Evolutionary conservation across 345 rosid genomes (phyloP).

Genomic region (Firmiana major): DNA sequence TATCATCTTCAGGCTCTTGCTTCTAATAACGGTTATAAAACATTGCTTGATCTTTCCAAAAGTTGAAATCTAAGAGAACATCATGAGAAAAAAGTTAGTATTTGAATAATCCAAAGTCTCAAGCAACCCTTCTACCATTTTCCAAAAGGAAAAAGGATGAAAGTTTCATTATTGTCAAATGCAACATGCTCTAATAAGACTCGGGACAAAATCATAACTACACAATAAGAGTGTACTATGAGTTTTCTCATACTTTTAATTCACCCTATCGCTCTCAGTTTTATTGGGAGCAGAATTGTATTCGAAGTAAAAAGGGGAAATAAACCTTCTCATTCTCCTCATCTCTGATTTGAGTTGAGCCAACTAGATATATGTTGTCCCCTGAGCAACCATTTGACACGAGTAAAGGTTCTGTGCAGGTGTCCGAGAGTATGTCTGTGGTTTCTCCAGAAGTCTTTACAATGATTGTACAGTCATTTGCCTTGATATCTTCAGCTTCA

Average conservation of each 20-base stretch:
- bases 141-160: neutral
- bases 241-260: too few species aligned
- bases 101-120: neutral
- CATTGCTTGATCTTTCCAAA: slow-evolving; percentile 29
- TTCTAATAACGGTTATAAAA: slow-evolving; percentile 18
- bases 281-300: neutral
- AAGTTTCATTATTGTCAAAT: neutral
- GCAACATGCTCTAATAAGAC: neutral
- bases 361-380: slow-evolving; percentile 28
- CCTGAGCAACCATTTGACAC: slow-evolving; percentile 14
- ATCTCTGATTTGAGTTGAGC: slow-evolving; percentile 38
- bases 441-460: neutral
- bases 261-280: neutral
- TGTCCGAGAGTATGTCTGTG: neutral
- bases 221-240: neutral
- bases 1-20: slow-evolving; percentile 39
- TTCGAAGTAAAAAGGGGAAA: neutral
- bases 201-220: slow-evolving; percentile 10
- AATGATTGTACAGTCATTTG: neutral
- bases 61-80: slow-evolving; percentile 24
- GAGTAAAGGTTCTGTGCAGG: slow-evolving; percentile 9
- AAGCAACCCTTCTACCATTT: neutral
- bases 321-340: slow-evolving; percentile 4
- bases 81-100: neutral
- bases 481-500: neutral